Percentiles rank a stretch among this genome's conserved stretches.
These are phyloP conservation scores for Colletotrichum graminicola DNA, from an alignment of 2,329 filamentous ascomycete genomes.

Conservation along the genomic window DNA sequence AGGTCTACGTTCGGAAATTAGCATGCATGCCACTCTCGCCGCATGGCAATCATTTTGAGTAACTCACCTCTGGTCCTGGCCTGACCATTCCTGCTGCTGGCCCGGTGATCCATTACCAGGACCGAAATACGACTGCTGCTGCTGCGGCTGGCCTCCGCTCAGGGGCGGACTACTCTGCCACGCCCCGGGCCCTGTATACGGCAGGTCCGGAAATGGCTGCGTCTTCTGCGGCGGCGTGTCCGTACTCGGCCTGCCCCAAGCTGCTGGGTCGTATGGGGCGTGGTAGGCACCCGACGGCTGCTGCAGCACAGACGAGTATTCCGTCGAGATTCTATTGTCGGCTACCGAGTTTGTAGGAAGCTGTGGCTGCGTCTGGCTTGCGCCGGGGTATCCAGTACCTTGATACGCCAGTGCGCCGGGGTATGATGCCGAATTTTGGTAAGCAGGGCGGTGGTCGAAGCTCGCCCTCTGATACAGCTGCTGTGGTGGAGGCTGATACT, in stretches of 20 bases:
- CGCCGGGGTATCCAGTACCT: slow-evolving; percentile 5
- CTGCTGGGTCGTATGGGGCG: slow-evolving; percentile 25
- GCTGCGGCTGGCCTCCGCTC: slow-evolving; percentile 6
- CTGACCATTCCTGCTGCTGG: slow-evolving; percentile 23
- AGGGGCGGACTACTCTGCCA: slow-evolving; percentile 36
- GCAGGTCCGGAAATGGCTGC: slow-evolving; percentile 37
- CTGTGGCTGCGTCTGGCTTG: slow-evolving; percentile 4
- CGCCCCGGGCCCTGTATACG: slow-evolving; percentile 22
- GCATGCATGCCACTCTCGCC: not conserved
- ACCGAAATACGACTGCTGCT: slow-evolving; percentile 21
- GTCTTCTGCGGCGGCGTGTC: slow-evolving; percentile 30
- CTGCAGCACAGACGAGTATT: slow-evolving; percentile 2
- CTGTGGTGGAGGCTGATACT: slow-evolving; percentile 20
- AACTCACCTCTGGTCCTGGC: slow-evolving; percentile 30
- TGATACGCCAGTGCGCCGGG: slow-evolving; percentile 31
- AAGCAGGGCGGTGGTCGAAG: slow-evolving; percentile 25
- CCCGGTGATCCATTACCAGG: slow-evolving; percentile 14
- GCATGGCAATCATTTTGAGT: no score
- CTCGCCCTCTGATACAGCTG: slow-evolving; percentile 4
- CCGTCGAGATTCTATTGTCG: slow-evolving; percentile 8
- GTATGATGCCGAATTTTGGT: slow-evolving; percentile 32
- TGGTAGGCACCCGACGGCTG: slow-evolving; percentile 18
- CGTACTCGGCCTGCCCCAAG: slow-evolving; percentile 25
- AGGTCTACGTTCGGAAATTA: slow-evolving; percentile 22
- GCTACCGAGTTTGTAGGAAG: slow-evolving; percentile 2